phyloP scores from a whole-genome alignment of 441 rosid genomes.

The Euphorbia neoarborescens region DNA sequence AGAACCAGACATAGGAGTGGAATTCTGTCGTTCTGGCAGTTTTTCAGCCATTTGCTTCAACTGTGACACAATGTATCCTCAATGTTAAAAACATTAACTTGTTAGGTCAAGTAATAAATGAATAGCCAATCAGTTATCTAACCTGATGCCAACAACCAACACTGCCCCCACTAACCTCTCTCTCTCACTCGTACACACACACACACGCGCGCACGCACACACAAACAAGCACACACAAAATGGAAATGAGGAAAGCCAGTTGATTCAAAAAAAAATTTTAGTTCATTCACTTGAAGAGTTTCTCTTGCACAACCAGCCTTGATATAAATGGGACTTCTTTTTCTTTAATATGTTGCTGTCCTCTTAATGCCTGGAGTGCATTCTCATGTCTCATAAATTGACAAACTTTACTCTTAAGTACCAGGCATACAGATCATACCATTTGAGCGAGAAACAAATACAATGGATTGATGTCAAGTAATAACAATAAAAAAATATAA shows the following conservation, averaged over 20 bases:
- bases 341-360: neutral
- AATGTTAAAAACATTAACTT: conserved; percentile 12
- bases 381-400: neutral
- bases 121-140: neutral
- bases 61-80: conserved; percentile 31
- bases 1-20: conserved; percentile 27
- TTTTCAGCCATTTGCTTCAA: conserved; percentile 54
- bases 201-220: neutral
- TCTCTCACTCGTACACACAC: neutral
- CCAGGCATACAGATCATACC: neutral
- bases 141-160: neutral
- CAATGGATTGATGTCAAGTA: neutral
- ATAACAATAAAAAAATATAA: neutral
- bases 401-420: neutral
- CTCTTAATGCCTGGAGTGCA: neutral
- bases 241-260: too few species aligned
- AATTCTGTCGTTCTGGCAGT: conserved; percentile 30
- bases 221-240: neutral
- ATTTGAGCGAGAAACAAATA: neutral
- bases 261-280: too few species aligned
- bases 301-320: neutral
- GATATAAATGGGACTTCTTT: neutral
- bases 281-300: neutral
- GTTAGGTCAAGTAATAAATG: neutral
- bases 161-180: neutral